phyloP scores from a whole-genome alignment of 1,139 yeast genomes.

The Pichia sp. region DNA sequence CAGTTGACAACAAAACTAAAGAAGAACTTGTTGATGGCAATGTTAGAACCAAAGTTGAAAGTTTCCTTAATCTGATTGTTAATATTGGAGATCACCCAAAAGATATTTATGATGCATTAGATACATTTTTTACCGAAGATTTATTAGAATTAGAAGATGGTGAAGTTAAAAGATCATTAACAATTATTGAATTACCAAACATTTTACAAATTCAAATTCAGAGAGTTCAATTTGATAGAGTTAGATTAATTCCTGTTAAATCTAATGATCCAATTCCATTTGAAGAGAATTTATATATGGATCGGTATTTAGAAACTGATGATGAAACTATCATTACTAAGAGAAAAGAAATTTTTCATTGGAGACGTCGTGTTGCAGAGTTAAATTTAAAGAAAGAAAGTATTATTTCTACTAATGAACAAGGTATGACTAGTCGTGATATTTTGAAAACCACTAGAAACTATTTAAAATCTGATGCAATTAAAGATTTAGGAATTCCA shows the following conservation, averaged over 20 bases:
- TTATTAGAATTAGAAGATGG: conserved; percentile 67
- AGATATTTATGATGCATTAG: conserved; percentile 85
- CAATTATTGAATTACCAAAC: conserved; percentile 68
- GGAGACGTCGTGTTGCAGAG: conserved; percentile 52
- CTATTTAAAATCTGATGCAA: conserved; percentile 41
- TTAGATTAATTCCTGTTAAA: conserved; percentile 67
- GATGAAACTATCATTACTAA: conserved; percentile 49
- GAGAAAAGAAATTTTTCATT: conserved; percentile 53
- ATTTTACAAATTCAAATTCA: conserved; percentile 89
- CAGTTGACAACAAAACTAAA: conserved; percentile 32
- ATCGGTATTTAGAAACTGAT: conserved; percentile 74
- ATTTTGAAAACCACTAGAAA: conserved; percentile 50
- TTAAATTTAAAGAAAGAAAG: conserved; percentile 40
- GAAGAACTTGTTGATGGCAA: conserved; percentile 26
- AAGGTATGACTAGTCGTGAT: conserved; percentile 44
- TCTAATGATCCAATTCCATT: conserved; percentile 79
- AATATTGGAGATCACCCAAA: conserved; percentile 85
- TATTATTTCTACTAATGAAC: conserved; percentile 40
- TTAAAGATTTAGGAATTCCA: conserved; percentile 30
- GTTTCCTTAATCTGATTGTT: conserved; percentile 75
- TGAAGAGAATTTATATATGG: conserved; percentile 71
- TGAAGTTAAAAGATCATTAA: conserved; percentile 62
- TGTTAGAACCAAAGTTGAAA: conserved; percentile 58
- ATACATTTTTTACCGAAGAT: conserved; percentile 75
- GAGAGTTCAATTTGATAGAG: conserved; percentile 84